Conservation (phyloP, 139 green algal species). For the Nannochloris sp. region DNA sequence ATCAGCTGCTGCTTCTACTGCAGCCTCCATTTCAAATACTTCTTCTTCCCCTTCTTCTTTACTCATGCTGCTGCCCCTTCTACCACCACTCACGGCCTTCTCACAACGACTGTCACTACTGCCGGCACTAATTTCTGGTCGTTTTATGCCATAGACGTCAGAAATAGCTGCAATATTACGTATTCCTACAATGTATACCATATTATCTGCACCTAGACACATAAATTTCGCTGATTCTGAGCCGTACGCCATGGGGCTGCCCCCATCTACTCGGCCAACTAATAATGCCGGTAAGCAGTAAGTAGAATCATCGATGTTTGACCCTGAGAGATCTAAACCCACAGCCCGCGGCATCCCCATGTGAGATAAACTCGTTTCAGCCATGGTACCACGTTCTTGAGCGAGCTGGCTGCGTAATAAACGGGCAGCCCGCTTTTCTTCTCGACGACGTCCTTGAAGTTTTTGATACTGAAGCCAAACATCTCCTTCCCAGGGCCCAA, state of each 20-base stretch:
- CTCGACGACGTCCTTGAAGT: slow-evolving; percentile 21
- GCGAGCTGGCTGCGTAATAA: slow-evolving; percentile 22
- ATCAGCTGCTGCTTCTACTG: neutral
- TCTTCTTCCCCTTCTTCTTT: no score
- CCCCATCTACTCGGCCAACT: slow-evolving; percentile 14
- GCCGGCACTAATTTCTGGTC: neutral
- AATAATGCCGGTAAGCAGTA: slow-evolving; percentile 45
- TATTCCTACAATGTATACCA: slow-evolving; percentile 28
- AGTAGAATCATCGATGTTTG: slow-evolving; percentile 12
- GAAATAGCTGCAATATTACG: neutral
- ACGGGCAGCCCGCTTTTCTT: slow-evolving; percentile 31
- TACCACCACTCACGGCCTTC: neutral
- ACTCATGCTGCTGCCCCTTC: no score
- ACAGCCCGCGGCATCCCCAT: slow-evolving; percentile 20
- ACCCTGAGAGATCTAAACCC: slow-evolving; percentile 44
- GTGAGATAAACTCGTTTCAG: slow-evolving; percentile 2
- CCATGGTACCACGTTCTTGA: slow-evolving; percentile 9
- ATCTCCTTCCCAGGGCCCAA: slow-evolving; percentile 7
- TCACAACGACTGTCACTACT: neutral
- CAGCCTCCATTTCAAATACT: neutral
- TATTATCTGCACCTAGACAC: slow-evolving; percentile 63
- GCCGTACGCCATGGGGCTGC: neutral
- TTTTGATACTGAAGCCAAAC: slow-evolving; percentile 26
- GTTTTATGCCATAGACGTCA: neutral
- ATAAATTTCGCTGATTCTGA: neutral